Conservation (phyloP, 371 early-diverging fungal species). For the Lichtheimia ramosa region DNA sequence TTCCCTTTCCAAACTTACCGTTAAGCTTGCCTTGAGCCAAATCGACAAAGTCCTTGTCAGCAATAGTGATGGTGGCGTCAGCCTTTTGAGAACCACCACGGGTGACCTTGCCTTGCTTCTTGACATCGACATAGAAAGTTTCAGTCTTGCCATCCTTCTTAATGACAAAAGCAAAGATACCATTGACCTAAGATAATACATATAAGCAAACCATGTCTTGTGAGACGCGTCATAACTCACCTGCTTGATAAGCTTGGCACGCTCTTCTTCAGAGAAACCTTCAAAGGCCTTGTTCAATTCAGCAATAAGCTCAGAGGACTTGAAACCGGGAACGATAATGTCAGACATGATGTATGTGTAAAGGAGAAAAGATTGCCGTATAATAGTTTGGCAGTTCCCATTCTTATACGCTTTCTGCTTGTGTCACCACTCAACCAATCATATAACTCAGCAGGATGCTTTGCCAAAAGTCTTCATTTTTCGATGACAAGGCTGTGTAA, state of each 20-base stretch:
- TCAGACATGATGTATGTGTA: conserved; percentile 31
- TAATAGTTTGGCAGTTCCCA: no score
- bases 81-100: conserved; percentile 63
- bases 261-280: conserved; percentile 30
- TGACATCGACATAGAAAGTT: conserved; percentile 77
- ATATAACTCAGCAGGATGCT: no score
- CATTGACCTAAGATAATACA: conserved; percentile 59
- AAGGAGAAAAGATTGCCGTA: neutral
- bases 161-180: conserved; percentile 84
- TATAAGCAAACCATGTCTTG: neutral
- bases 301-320: conserved; percentile 44
- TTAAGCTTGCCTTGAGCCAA: conserved; percentile 84
- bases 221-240: conserved; percentile 3
- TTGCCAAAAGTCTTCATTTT: no score
- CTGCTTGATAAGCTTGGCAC: conserved; percentile 44
- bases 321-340: conserved; percentile 48
- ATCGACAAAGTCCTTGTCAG: conserved; percentile 84
- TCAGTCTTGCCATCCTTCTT: conserved; percentile 70
- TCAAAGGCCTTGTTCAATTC: conserved; percentile 39
- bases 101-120: conserved; percentile 61
- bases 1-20: conserved; percentile 34
- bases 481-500: no score
- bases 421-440: no score
- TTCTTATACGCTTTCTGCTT: no score
- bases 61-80: conserved; percentile 64